phyloP scores from a whole-genome alignment of 768 basidiomycete genomes.

The Macrolepiota fuliginosa region DNA sequence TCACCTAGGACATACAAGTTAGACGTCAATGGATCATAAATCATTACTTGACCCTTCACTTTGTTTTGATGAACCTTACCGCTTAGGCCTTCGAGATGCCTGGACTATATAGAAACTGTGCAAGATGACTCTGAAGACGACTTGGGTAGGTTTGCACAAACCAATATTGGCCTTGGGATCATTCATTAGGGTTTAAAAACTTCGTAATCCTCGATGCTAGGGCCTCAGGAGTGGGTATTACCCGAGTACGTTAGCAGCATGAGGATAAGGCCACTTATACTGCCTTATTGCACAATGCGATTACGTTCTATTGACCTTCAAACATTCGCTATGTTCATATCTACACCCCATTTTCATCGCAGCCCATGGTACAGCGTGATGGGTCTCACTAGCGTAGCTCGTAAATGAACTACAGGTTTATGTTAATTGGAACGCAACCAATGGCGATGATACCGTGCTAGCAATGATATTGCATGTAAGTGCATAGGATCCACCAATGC shows the following conservation, averaged over 20 bases:
- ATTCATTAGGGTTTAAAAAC: background rate
- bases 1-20: no score
- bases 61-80: no score
- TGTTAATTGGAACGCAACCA: conserved; percentile 37
- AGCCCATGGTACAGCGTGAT: background rate
- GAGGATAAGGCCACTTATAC: background rate
- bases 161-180: no score
- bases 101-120: no score
- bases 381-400: background rate
- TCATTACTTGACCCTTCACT: no score
- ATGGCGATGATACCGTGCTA: conserved; percentile 33
- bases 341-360: background rate
- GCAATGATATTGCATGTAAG: background rate
- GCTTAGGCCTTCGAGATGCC: no score
- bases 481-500: background rate
- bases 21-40: no score
- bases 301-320: background rate
- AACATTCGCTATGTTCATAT: background rate
- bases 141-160: no score
- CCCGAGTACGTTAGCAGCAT: background rate
- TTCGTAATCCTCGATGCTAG: background rate
- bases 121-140: no score
- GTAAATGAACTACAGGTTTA: conserved; percentile 19
- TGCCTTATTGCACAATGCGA: background rate
- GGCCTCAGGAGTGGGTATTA: background rate